Percentiles rank a stretch among this genome's conserved stretches.
phyloP scores from a whole-genome alignment of 352 stramenopile species.

The Globisporangium solare region DNA sequence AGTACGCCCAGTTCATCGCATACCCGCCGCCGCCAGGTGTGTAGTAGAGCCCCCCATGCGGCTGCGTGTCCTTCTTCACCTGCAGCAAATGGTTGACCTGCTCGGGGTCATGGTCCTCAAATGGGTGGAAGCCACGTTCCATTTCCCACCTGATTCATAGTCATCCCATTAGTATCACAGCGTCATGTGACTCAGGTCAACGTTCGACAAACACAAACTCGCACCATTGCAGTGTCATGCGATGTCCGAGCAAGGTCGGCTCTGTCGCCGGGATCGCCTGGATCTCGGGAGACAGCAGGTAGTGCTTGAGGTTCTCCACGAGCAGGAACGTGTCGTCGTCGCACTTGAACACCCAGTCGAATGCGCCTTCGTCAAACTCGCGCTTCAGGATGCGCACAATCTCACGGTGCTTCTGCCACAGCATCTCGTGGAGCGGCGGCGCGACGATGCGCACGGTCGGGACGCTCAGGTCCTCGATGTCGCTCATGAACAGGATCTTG shows the following conservation, averaged over 20 bases:
- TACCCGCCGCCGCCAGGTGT: conserved; percentile 79
- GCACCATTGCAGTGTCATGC: conserved; percentile 84
- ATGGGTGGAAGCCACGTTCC: conserved; percentile 63
- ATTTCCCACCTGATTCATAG: conserved; percentile 53
- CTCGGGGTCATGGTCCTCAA: conserved; percentile 55
- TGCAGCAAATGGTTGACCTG: conserved; percentile 45
- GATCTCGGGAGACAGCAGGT: conserved; percentile 52
- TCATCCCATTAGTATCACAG: not conserved
- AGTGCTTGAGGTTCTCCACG: conserved; percentile 82
- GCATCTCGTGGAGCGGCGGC: conserved; percentile 61
- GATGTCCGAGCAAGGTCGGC: conserved; percentile 68
- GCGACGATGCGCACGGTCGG: conserved; percentile 62
- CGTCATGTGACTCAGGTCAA: not conserved
- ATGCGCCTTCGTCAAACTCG: conserved; percentile 58
- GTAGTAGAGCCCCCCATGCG: conserved; percentile 71
- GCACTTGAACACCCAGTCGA: conserved; percentile 87
- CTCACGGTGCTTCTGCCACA: conserved; percentile 85
- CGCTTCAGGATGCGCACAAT: conserved; percentile 65
- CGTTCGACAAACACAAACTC: not conserved
- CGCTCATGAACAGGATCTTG: conserved; percentile 88
- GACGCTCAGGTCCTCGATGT: conserved; percentile 56
- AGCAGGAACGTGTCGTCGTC: conserved; percentile 86
- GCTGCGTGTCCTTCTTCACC: conserved; percentile 40
- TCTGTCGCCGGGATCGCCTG: conserved; percentile 22
- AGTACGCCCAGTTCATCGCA: conserved; percentile 79